A percentile compares a stretch with the other conserved stretches of the same genome.
phyloP scores from a whole-genome alignment of 495 filamentous ascomycete genomes.

The Pseudomonodictys pantanalensis region DNA sequence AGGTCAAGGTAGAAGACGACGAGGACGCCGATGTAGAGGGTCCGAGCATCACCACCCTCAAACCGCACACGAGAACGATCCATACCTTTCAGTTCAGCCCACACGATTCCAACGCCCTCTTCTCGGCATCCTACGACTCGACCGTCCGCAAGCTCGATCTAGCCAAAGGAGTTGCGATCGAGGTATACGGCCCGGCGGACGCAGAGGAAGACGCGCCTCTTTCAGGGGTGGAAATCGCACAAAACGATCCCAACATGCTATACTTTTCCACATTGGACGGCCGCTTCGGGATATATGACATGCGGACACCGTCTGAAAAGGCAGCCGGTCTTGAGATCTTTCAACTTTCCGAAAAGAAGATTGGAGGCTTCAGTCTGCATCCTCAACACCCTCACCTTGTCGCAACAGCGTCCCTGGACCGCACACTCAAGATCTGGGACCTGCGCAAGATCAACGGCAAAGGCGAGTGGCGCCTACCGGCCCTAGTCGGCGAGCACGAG shows the following conservation, averaged over 20 bases:
- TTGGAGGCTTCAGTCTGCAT: slow-evolving; percentile 85
- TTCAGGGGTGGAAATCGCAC: slow-evolving; percentile 74
- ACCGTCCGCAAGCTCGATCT: slow-evolving; percentile 86
- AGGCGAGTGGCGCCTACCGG: slow-evolving; percentile 52
- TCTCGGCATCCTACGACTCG: slow-evolving; percentile 90
- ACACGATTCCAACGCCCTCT: slow-evolving; percentile 64
- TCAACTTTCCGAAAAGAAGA: slow-evolving; percentile 87
- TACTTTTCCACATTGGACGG: slow-evolving; percentile 88
- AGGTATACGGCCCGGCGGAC: slow-evolving; percentile 73
- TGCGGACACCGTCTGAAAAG: slow-evolving; percentile 55
- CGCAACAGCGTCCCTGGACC: slow-evolving; percentile 89
- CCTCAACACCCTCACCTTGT: slow-evolving; percentile 74
- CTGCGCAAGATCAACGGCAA: slow-evolving; percentile 69
- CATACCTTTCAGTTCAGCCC: slow-evolving; percentile 74
- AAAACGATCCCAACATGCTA: slow-evolving; percentile 66
- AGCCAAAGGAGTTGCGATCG: slow-evolving; percentile 68
- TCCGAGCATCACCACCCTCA: slow-evolving; percentile 79
- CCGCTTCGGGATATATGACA: slow-evolving; percentile 72
- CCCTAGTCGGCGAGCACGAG: slow-evolving; percentile 74
- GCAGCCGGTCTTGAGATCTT: slow-evolving; percentile 57
- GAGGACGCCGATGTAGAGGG: slow-evolving; percentile 65
- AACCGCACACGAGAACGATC: slow-evolving; percentile 87
- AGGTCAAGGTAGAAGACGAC: slow-evolving; percentile 49
- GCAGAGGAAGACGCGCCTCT: slow-evolving; percentile 69
- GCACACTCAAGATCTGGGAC: slow-evolving; percentile 90